Evolutionary conservation across 2,329 filamentous ascomycete genomes (phyloP), one percentile per base, ranked within the genome.

Genomic region (Colletotrichum spinosum): DNA sequence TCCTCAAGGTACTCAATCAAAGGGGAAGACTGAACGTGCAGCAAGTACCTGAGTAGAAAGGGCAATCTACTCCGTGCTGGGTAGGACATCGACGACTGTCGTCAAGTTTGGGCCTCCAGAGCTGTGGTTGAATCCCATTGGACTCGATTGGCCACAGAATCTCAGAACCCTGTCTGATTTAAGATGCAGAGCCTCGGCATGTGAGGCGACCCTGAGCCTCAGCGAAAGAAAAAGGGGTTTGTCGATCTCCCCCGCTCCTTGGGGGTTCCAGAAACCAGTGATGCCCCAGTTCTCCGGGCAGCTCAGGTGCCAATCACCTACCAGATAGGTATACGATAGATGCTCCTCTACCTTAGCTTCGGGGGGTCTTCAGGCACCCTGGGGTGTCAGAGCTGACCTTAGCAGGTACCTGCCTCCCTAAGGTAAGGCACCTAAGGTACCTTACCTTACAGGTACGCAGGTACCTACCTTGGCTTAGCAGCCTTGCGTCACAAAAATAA

Each of bases 401-500:
- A 59, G 56, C 61, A 25, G 25, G 25, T 25, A 5, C 25, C 25
- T 25, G 4, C 25, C 25, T 25, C 25, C 25, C 25, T 25, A 25
- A 25, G 25, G 25, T 25, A 25, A 25, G 25, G 25, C 25, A 25
- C 25, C 25, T 25, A 25, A 25, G 25, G 25, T 25, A 25, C 17
- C 17, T 17, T 17, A 17, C 17, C 17, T 17, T 17, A 17, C 17
- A 17, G 17, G 17, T 17, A 17, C 17, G 17, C 17, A 25, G 25
- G 25, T 25, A 25, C 25, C 25, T 25, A 25, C 25, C 25, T 56
- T 48, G n/a, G 38, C 35, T 45, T 35, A 50, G 52, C n/a, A 45
- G 56, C 39, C 50, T 56, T 63, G 52, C 63, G 49, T 52, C 58
- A 57, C 63, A 57, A 57, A 63, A 66, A 53, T 54, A 60, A 56